Evolutionary conservation across 305 asterid species (phyloP), one percentile per base, ranked within the genome.

Genomic region (Fraxinus latifolia): DNA sequence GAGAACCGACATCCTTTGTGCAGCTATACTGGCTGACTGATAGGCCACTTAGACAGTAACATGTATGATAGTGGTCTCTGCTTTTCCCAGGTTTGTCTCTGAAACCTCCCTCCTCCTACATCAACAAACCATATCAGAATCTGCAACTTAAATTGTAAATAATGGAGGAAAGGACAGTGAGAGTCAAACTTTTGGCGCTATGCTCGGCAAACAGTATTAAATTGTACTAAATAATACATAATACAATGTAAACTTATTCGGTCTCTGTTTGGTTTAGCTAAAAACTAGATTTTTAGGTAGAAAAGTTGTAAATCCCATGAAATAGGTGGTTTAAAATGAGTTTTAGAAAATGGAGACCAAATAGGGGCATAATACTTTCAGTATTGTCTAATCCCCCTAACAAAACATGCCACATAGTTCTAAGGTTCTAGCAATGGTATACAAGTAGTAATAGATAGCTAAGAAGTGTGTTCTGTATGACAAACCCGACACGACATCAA

Each of bases 1-100:
- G 95, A 79, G 91, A 83, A 47, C 87, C 88, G 0, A 87, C 83
- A 42, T 86, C 87, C 78, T 62, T 86, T 33, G 82, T 74, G 81
- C 84, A 86, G 90, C 89, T 84, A 80, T 91, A 90, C 81, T 96
- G 99, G 84, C 91, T 78, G 75, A 91, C 8, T 12, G 98, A 93
- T 53, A 96, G 89, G 15, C 99, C 99, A 84, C 99, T 96, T 39
- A 96, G 87, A 74, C 96, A 96, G 76, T 96, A 96, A 79, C 99
- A 96, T 17, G 99, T 93, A 80, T 96, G 99, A 39, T 94, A 96
- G 87, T 90, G 92, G 82, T 96, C 98, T 85, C 98, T 89, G 15
- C 87, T 88, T 91, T 96, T 96, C 55, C 96, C 96, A 0, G 99
- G 97, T 87, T 96, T 96, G 86, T 96, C 99, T 85, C 95, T 90